These are phyloP conservation scores for Fremontodendron californicum DNA, from an alignment of 345 rosid species.

Conservation along the genomic window DNA sequence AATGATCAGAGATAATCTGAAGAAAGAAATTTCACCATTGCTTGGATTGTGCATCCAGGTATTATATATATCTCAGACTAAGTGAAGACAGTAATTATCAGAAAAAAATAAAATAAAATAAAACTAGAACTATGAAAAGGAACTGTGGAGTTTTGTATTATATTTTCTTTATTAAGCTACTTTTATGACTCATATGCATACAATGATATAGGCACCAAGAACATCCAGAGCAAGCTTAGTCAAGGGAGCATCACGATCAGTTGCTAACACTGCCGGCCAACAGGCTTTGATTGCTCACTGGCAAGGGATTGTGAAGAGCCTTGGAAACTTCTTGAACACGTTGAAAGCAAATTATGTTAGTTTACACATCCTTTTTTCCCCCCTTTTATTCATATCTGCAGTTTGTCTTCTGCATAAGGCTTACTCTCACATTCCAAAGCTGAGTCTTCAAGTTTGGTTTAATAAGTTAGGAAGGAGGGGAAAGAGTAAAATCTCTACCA, in stretches of 20 bases:
- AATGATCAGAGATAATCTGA: conserved; percentile 91
- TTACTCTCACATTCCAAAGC: neutral
- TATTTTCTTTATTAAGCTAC: neutral
- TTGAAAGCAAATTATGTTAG: conserved; percentile 73
- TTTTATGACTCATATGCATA: conserved; percentile 6
- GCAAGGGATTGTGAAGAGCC: conserved; percentile 97
- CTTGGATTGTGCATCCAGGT: conserved; percentile 98
- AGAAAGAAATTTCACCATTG: conserved; percentile 93
- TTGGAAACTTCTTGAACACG: conserved; percentile 76
- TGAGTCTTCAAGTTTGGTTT: neutral
- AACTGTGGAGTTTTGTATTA: neutral
- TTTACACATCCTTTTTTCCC: neutral
- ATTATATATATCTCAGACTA: conserved; percentile 5
- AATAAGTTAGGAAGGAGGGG: neutral
- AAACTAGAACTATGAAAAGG: neutral
- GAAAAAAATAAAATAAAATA: neutral
- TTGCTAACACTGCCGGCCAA: conserved; percentile 75
- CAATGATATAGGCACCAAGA: conserved; percentile 77
- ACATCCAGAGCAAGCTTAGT: conserved; percentile 96
- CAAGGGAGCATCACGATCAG: conserved; percentile 79
- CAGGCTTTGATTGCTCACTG: conserved; percentile 91
- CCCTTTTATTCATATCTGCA: neutral
- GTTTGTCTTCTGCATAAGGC: neutral
- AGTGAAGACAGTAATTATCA: neutral
- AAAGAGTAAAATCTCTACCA: neutral